phyloP scores from a whole-genome alignment of 2,329 filamentous ascomycete genomes.

The Byssothecium circinans region DNA sequence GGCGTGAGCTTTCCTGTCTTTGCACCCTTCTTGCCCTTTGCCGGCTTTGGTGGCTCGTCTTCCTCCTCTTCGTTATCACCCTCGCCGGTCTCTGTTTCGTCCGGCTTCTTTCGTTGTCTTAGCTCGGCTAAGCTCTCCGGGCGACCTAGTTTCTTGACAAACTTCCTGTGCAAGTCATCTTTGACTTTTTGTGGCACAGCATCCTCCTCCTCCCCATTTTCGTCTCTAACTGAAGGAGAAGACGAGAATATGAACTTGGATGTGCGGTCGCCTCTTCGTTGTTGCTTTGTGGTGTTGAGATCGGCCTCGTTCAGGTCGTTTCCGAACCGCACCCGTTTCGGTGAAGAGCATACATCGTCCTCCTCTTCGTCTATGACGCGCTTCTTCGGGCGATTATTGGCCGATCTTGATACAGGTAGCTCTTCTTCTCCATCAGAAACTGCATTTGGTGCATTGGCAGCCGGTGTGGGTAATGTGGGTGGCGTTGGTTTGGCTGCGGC shows the following conservation, averaged over 20 bases:
- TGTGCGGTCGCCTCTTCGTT: slow-evolving; percentile 49
- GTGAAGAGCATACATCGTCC: slow-evolving; percentile 32
- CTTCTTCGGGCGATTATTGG: slow-evolving; percentile 20
- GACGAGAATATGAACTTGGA: slow-evolving; percentile 63
- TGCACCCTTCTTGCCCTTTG: slow-evolving; percentile 53
- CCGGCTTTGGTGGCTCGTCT: slow-evolving; percentile 50
- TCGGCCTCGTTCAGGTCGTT: slow-evolving; percentile 17
- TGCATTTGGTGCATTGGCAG: slow-evolving; percentile 20
- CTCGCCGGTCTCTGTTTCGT: slow-evolving; percentile 52
- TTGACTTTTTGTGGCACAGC: slow-evolving; percentile 61
- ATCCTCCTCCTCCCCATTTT: slow-evolving; percentile 49
- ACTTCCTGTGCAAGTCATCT: slow-evolving; percentile 75
- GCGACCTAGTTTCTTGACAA: slow-evolving; percentile 86
- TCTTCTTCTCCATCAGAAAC: slow-evolving; percentile 17
- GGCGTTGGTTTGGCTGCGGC: slow-evolving; percentile 4
- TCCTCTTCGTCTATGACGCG: slow-evolving; percentile 42
- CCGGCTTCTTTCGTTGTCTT: slow-evolving; percentile 61
- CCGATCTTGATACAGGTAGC: slow-evolving; percentile 12
- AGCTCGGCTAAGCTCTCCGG: slow-evolving; percentile 76
- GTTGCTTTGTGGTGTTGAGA: slow-evolving; percentile 33
- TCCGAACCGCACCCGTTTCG: slow-evolving; percentile 42
- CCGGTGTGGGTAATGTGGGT: slow-evolving; percentile 18
- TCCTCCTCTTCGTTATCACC: slow-evolving; percentile 58
- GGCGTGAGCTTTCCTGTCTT: slow-evolving; percentile 90
- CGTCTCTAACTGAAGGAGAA: slow-evolving; percentile 44